phyloP scores from a whole-genome alignment of 1,284 basidiomycete genomes.

The Agroathelia rolfsii region DNA sequence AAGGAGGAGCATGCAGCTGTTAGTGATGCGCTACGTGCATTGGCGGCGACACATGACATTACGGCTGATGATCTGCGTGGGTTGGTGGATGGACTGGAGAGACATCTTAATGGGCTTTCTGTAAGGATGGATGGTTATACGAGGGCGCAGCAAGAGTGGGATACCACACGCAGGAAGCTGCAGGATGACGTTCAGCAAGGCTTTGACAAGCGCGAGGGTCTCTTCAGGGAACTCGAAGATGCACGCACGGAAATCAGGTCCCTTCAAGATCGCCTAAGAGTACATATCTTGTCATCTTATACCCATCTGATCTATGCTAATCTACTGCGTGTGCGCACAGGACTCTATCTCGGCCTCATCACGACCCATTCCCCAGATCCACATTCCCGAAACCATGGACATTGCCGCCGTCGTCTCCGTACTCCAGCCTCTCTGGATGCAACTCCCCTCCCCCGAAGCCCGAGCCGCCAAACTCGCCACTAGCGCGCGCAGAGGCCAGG shows the following conservation, averaged over 20 bases:
- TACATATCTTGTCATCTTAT: conserved; percentile 17
- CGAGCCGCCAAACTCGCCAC: conserved; percentile 57
- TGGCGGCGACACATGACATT: conserved; percentile 47
- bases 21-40: conserved; percentile 30
- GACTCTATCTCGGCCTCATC: too few species aligned
- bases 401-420: conserved; percentile 48
- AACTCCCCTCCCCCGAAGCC: conserved; percentile 70
- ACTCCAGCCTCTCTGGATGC: conserved; percentile 67
- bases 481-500: too few species aligned
- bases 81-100: conserved; percentile 38
- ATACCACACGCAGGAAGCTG: conserved; percentile 29
- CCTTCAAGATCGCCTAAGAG: conserved; percentile 36
- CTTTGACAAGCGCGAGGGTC: conserved; percentile 35
- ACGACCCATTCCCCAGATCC: too few species aligned
- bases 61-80: conserved; percentile 38
- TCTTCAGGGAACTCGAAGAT: conserved; percentile 46
- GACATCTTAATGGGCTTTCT: conserved; percentile 46
- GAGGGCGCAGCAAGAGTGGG: conserved; percentile 40
- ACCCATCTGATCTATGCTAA: too few species aligned
- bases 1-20: conserved; percentile 41
- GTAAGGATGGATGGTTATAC: conserved; percentile 38
- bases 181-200: conserved; percentile 40
- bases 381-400: too few species aligned
- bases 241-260: conserved; percentile 33
- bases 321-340: too few species aligned